Base-by-base conservation (phyloP, 306 rosid species). In the Crataegus laevigata region DNA sequence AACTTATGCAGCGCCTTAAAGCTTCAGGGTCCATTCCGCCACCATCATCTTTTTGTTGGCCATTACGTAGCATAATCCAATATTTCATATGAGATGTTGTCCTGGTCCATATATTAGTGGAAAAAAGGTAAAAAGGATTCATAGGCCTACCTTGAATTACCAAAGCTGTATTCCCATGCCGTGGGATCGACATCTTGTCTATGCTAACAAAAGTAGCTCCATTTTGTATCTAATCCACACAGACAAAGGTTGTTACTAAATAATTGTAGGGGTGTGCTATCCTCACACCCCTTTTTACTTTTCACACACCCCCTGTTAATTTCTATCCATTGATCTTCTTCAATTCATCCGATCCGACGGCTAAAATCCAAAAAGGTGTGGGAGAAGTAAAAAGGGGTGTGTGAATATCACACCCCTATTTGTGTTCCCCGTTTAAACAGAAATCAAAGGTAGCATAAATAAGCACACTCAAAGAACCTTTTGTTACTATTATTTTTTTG, bases 21-120 rank as follows among this genome's bases (percentile, higher is more conserved):
- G 93, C 87, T 58, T 84, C 93, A 4, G 97, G 97, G 83, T 84
- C 87, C 98, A 94, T 94, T 80, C 98, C 98, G 30, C 93, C 91
- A 50, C 98, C 98, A 75, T 94, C 93, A 79, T 94, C 98, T 91
- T 85, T 73, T 77, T 68, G 61, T 25, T 73, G 32, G 25, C 30
- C 64, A 43, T 73, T 77, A 81, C 24, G 73, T 38, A 78, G 73
- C 55, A 65, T 64, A 77, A 77, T 79, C 62, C 75, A 47, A 25
- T 63, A 57, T 66, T 73, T 45, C 29, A 71, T 55, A 34, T 52
- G 42, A 71, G 75, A 34, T 54, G 38, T 12, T 32, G 32, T 71
- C 51, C 62, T n/a, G 12, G 51, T 51, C 65, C 74, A 70, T 29
- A 50, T 32, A 55, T 8, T 11, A 54, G 4, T 12, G n/a, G 50